Evolutionary conservation across 2,329 filamentous ascomycete genomes (phyloP), one percentile per base, ranked within the genome.

Genomic region (Fusarium phyllophilum): DNA sequence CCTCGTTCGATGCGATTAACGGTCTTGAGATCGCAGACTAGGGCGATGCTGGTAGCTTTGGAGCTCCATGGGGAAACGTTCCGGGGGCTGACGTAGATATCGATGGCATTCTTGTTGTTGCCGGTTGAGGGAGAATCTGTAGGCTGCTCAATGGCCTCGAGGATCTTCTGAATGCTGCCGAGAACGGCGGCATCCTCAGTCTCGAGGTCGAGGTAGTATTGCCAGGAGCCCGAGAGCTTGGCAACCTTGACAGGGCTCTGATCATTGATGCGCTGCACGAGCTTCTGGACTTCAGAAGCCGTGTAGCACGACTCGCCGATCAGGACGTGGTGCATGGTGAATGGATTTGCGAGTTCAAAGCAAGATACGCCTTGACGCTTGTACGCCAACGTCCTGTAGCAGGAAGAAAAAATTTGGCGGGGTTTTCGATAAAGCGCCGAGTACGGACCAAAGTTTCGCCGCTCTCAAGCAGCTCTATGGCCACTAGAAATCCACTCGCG

Each of bases 61-160:
- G 95, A 97, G 84, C 95, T 98, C 96, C 96, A 99, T 81, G 96
- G 96, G 45, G 95, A 98, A 76, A 97, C 95, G 78, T 93, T 93
- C 75, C 96, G 90, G 26, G 96, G 96, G 52, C 89, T 91, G 66
- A 97, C 88, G 80, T 95, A 94, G 81, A 93, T 89, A 71, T 91
- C 86, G 55, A 87, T 83, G 48, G 86, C 85, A 66, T 86, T 82
- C 14, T 34, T 62, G 60, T 89, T 87, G 70, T 79, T 78, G 44
- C 74, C 78, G 44, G 78, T 77, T 22, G 81, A 70, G 31, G 78
- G 67, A 41, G 75, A 48, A 41, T 77, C 68, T 38, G 79, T 58
- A 49, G 79, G 60, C 38, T 78, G 76, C 72, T 80, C 79, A 75
- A 82, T 74, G 59, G 86, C 79, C 24, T 85, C 82, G 34, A 88